phyloP scores from a whole-genome alignment of 768 basidiomycete species.

The Mycena crocata region DNA sequence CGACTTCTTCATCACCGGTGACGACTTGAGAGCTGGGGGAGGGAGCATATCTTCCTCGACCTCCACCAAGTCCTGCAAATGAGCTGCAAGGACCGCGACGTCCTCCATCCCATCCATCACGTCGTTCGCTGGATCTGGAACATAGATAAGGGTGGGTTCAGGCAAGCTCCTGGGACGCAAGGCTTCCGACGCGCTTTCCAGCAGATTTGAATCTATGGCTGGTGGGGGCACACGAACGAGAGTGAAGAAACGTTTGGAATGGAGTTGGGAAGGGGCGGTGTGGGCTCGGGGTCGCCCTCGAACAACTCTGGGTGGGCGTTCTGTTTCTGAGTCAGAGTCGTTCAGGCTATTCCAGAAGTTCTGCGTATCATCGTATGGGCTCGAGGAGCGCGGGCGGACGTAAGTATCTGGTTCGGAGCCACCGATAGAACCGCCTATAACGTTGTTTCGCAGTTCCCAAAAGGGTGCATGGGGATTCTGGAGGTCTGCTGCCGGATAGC shows the following conservation, averaged over 20 bases:
- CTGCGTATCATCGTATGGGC: constrained; percentile 10
- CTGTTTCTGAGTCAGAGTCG: constrained; percentile 14
- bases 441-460: constrained; percentile 54
- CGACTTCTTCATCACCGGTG: not conserved
- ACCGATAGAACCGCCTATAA: too few species aligned
- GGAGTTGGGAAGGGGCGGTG: constrained; percentile 17
- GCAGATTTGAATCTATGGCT: constrained; percentile 3
- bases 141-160: not conserved
- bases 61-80: not conserved
- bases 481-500: constrained; percentile 60
- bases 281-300: constrained; percentile 13
- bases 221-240: constrained; percentile 30
- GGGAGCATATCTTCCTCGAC: not conserved
- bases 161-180: constrained; percentile 12
- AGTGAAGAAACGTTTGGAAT: constrained; percentile 12
- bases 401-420: not conserved
- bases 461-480: constrained; percentile 59
- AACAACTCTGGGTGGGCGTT: not conserved
- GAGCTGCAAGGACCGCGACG: not conserved
- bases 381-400: not conserved
- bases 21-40: not conserved
- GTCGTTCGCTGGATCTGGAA: not conserved
- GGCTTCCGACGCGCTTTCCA: constrained; percentile 1
- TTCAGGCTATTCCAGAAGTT: constrained; percentile 16
- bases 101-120: not conserved